Evolutionary conservation across 306 rosid species (phyloP).

Genomic region (Notholithocarpus densiflorus): DNA sequence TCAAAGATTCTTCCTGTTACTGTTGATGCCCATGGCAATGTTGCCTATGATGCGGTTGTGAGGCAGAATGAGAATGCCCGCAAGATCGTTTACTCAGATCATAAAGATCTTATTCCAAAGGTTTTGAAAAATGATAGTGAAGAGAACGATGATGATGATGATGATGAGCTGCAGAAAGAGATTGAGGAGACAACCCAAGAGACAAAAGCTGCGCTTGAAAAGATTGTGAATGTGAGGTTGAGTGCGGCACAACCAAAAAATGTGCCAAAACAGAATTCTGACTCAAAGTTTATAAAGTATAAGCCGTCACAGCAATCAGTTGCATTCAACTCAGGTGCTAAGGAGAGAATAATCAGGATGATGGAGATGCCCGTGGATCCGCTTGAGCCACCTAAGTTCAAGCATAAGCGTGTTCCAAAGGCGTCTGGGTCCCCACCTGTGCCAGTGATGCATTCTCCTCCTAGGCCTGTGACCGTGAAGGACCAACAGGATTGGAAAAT

Average conservation of each 20-base stretch:
- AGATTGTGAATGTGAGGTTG: slow-evolving; percentile 76
- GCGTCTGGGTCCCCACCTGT: slow-evolving; percentile 91
- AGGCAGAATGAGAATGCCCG: slow-evolving; percentile 77
- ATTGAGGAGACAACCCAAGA: slow-evolving; percentile 75
- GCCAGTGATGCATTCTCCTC: slow-evolving; percentile 92
- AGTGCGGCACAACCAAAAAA: slow-evolving; percentile 87
- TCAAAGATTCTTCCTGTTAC: slow-evolving; percentile 75
- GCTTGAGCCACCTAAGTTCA: slow-evolving; percentile 88
- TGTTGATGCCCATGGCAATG: slow-evolving; percentile 76
- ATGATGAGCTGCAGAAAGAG: slow-evolving; percentile 57
- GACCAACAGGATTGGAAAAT: slow-evolving; percentile 97
- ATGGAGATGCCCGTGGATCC: slow-evolving; percentile 94
- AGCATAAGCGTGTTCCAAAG: slow-evolving; percentile 88
- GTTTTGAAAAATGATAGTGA: slow-evolving; percentile 54
- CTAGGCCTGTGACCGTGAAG: slow-evolving; percentile 82
- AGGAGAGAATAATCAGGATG: slow-evolving; percentile 88
- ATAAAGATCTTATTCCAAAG: slow-evolving; percentile 68
- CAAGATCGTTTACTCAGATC: slow-evolving; percentile 78
- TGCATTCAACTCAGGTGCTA: slow-evolving; percentile 85
- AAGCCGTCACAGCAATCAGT: slow-evolving; percentile 79
- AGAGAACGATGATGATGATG: slow-evolving; percentile 25
- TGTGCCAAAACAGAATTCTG: slow-evolving; percentile 67
- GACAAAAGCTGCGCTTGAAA: slow-evolving; percentile 81
- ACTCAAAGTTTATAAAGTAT: slow-evolving; percentile 76
- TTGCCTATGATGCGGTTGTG: slow-evolving; percentile 85